Conservation (phyloP, 345 rosid species). For the Populus pruinosa region DNA sequence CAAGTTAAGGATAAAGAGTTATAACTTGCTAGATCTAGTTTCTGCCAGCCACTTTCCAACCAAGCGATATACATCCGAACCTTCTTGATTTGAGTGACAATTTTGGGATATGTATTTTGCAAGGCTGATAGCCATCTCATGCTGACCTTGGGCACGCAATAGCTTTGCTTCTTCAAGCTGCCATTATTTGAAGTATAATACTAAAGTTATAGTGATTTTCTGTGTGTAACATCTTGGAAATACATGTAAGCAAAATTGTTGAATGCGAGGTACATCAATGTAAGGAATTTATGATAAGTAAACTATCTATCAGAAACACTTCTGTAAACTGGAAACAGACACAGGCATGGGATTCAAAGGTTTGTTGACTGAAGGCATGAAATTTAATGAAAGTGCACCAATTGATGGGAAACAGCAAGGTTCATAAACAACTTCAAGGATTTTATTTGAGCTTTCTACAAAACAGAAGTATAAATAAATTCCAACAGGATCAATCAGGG, state of each 20-base stretch:
- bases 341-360: not conserved
- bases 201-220: not conserved
- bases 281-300: not conserved
- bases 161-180: constrained; percentile 98
- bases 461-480: not conserved
- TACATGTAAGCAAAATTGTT: not conserved
- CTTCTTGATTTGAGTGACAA: constrained; percentile 54
- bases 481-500: not conserved
- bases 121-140: constrained; percentile 90
- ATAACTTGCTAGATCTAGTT: constrained; percentile 94
- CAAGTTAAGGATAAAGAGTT: constrained; percentile 14
- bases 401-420: not conserved
- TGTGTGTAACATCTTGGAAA: not conserved
- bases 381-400: not conserved
- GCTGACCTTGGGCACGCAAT: constrained; percentile 86
- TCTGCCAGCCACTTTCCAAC: constrained; percentile 97
- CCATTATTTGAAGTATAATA: constrained; percentile 6
- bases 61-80: constrained; percentile 74
- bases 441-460: not conserved
- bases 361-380: not conserved
- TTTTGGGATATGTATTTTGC: constrained; percentile 72
- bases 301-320: too few species aligned
- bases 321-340: not conserved
- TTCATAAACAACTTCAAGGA: not conserved
- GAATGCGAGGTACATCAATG: not conserved